A percentile compares a stretch with the other conserved stretches of the same genome.
These are phyloP conservation scores for Podospora comata DNA, from an alignment of 495 filamentous ascomycete species.

Conservation along the genomic window DNA sequence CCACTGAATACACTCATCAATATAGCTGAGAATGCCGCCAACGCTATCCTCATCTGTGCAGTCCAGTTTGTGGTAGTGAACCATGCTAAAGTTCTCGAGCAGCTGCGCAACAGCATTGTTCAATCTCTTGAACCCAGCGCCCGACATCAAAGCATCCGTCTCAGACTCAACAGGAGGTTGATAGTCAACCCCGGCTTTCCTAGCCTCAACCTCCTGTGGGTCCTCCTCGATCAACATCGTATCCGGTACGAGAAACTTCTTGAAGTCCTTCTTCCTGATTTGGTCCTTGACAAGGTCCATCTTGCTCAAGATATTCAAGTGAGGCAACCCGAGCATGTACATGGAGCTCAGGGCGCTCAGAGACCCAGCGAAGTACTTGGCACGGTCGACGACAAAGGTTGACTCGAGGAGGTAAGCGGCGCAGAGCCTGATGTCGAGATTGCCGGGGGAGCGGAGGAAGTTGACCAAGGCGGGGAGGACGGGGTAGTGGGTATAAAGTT, in stretches of 20 bases:
- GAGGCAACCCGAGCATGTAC: conserved; percentile 95
- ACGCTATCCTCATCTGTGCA: conserved; percentile 93
- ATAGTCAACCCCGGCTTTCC: conserved; percentile 37
- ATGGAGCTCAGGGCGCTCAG: conserved; percentile 96
- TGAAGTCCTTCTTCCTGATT: conserved; percentile 76
- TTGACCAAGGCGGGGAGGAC: conserved; percentile 82
- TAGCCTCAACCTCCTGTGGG: conserved; percentile 48
- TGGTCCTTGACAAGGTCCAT: conserved; percentile 92
- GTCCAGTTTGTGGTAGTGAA: conserved; percentile 86
- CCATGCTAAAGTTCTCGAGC: conserved; percentile 97
- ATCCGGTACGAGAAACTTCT: conserved; percentile 83
- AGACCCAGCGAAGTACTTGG: conserved; percentile 96
- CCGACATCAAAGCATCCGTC: conserved; percentile 68
- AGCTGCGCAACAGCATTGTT: conserved; percentile 83
- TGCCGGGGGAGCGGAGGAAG: conserved; percentile 74
- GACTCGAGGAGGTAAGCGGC: conserved; percentile 95
- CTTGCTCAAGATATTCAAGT: conserved; percentile 91
- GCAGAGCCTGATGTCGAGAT: conserved; percentile 83
- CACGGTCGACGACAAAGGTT: conserved; percentile 89
- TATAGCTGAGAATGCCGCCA: conserved; percentile 85
- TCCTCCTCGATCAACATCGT: conserved; percentile 72
- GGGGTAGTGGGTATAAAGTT: conserved; percentile 96
- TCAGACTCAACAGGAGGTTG: conserved; percentile 40
- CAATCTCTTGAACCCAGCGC: conserved; percentile 69
- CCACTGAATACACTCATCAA: conserved; percentile 93